Conservation (phyloP, 768 basidiomycete genomes). For the Xanthoconium purpureum region DNA sequence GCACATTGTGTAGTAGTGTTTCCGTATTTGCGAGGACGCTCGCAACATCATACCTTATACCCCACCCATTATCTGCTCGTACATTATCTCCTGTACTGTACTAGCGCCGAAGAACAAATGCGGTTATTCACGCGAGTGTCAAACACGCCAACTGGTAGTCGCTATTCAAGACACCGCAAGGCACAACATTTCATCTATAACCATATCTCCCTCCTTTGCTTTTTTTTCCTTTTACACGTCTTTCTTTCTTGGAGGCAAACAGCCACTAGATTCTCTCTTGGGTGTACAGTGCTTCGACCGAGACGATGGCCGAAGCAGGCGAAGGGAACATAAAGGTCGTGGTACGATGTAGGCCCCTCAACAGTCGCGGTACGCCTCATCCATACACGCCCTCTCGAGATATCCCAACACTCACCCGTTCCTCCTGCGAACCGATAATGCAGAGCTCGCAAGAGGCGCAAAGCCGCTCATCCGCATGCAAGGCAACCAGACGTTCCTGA, state of each 20-base stretch:
- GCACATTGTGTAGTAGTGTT: not conserved
- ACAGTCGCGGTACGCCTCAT: constrained; percentile 73
- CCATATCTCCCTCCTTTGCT: constrained; percentile 1
- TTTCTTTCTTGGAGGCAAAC: constrained; percentile 13
- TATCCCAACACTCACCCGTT: constrained; percentile 1
- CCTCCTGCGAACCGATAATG: constrained; percentile 6
- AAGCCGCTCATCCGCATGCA: constrained; percentile 93
- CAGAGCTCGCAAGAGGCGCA: constrained; percentile 91
- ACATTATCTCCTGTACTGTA: not conserved
- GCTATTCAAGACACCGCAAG: constrained; percentile 2
- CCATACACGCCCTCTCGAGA: not conserved
- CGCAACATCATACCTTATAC: not conserved
- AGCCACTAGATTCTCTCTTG: constrained; percentile 8
- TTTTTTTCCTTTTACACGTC: constrained; percentile 7
- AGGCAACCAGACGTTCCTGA: constrained; percentile 88
- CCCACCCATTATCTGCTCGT: not conserved
- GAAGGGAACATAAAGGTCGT: constrained; percentile 92
- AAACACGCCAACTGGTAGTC: constrained; percentile 4
- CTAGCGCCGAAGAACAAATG: constrained; percentile 5
- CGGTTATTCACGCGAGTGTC: constrained; percentile 21
- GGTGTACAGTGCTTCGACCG: constrained; percentile 16
- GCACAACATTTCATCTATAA: constrained; percentile 9
- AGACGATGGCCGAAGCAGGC: constrained; percentile 67
- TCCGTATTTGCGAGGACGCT: not conserved
- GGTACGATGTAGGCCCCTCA: constrained; percentile 95